Base-by-base conservation (phyloP, 2,329 filamentous ascomycete genomes). In the Trichoderma pleuroti region DNA sequence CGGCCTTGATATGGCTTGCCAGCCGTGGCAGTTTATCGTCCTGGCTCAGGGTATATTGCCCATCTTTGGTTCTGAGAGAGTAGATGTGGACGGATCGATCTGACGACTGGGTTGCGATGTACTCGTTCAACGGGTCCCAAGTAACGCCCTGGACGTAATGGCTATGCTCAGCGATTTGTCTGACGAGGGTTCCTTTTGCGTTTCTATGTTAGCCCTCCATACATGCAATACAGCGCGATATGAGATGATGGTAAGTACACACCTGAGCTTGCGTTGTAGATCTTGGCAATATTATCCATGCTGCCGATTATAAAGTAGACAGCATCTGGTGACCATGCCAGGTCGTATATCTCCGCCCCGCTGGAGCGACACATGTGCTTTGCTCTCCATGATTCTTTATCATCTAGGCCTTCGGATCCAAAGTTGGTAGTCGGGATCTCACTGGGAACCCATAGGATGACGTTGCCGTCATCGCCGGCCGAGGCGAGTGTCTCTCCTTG, bases 61-160 rank as follows among this genome's bases (percentile, higher is more conserved):
- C 96, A 76, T 99, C 96, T 78, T 98, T 99, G 26, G 93, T 97
- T 84, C 93, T 97, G 73, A 99, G 84, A 1, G 92, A 95, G 83
- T 99, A 99, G 75, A 99, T 96, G 81, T 99, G 97, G 16, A 98
- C 95, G 2, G 96, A 98, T 78, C 96, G 92, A 82, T 99, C 96
- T 6, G 96, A 99, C 8, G 96, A 99, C 79, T 99, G 96, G 1
- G 96, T 99, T 46, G 96, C 96, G 72, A 99, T 94, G 80, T 94
- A 99, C 82, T 99, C 96, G 82, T 98, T 98, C 70, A 98, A 83
- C 28, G 96, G 97, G 83, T 99, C 97, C 97, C 96, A 99, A 5
- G 96, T 92, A 9, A 99, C 97, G 61, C 96, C 96, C 82, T 99
- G 96, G 21, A 99, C 96, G 80, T 98, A 99, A 81, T 99, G 96